Percentiles rank a stretch among this genome's conserved stretches.
Conservation (phyloP, 2,329 filamentous ascomycete genomes). For the Sodiomyces alkalinus region DNA sequence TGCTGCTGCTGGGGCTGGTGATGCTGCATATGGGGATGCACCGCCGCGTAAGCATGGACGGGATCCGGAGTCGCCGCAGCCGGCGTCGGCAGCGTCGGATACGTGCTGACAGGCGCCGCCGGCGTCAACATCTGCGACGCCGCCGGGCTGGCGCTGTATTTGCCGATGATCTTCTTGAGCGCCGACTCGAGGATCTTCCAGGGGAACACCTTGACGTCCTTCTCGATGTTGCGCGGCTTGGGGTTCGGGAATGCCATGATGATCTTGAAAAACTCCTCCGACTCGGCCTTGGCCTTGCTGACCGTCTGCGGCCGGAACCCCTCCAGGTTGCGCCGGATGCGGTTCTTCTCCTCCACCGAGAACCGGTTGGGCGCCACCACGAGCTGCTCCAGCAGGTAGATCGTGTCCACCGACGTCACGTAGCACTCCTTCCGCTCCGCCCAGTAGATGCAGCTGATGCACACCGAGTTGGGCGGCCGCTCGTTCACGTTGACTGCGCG, state of each 20-base stretch:
- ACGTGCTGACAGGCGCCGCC: slow-evolving; percentile 19
- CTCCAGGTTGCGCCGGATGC: slow-evolving; percentile 88
- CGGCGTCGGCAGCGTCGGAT: slow-evolving; percentile 31
- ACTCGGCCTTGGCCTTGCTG: slow-evolving; percentile 82
- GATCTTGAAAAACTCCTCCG: slow-evolving; percentile 95
- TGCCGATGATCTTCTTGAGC: slow-evolving; percentile 95
- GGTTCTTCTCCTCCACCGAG: slow-evolving; percentile 95
- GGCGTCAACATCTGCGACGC: slow-evolving; percentile 26
- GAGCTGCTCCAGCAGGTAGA: slow-evolving; percentile 82
- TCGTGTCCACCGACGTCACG: slow-evolving; percentile 94
- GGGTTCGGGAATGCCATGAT: slow-evolving; percentile 96
- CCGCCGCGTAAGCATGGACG: slow-evolving; percentile 21
- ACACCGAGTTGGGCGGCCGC: slow-evolving; percentile 69
- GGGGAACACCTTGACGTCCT: slow-evolving; percentile 96
- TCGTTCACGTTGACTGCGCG: slow-evolving; percentile 65
- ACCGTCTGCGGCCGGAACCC: slow-evolving; percentile 87
- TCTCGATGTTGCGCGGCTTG: slow-evolving; percentile 95
- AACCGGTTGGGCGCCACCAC: slow-evolving; percentile 64
- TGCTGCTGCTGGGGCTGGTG: no score
- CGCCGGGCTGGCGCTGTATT: slow-evolving; percentile 54
- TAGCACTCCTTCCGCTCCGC: slow-evolving; percentile 80
- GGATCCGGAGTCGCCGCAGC: slow-evolving; percentile 19
- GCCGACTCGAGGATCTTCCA: slow-evolving; percentile 83
- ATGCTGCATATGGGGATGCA: slow-evolving; percentile 24
- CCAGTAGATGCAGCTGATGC: slow-evolving; percentile 97